Conservation (phyloP, 2,329 filamentous ascomycete species). For the Gaeumannomyces sp. region DNA sequence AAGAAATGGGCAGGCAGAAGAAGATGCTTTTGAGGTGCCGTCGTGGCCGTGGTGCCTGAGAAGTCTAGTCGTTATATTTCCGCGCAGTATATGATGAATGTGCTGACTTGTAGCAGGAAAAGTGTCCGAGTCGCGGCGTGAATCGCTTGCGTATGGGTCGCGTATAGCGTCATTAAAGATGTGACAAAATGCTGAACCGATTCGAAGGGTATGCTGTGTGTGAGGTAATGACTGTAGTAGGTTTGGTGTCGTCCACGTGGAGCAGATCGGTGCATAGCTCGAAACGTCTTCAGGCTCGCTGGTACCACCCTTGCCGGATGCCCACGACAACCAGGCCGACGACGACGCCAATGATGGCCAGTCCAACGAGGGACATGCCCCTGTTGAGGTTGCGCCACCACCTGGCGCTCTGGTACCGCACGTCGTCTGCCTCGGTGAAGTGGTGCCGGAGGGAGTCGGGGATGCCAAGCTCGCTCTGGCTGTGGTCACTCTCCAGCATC, state of each 20-base stretch:
- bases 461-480: constrained; percentile 33
- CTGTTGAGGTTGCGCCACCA: constrained; percentile 58
- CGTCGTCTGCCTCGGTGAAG: constrained; percentile 33
- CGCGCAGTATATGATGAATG: background rate
- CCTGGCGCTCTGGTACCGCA: constrained; percentile 43
- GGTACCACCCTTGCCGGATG: constrained; percentile 42
- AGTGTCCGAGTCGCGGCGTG: background rate
- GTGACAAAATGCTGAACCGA: background rate
- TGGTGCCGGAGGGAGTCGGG: constrained; percentile 29
- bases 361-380: constrained; percentile 49
- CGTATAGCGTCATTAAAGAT: background rate
- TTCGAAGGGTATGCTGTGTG: background rate
- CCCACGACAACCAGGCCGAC: constrained; percentile 46
- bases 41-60: background rate
- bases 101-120: background rate
- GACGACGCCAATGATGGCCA: constrained; percentile 48
- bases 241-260: background rate
- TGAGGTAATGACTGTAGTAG: background rate
- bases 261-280: background rate
- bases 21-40: background rate
- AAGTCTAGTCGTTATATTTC: background rate
- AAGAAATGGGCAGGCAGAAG: background rate
- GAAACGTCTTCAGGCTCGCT: constrained; percentile 4
- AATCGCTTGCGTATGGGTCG: background rate
- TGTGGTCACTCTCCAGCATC: constrained; percentile 42